phyloP scores from a whole-genome alignment of 495 filamentous ascomycete species.

The Viridothelium virens region DNA sequence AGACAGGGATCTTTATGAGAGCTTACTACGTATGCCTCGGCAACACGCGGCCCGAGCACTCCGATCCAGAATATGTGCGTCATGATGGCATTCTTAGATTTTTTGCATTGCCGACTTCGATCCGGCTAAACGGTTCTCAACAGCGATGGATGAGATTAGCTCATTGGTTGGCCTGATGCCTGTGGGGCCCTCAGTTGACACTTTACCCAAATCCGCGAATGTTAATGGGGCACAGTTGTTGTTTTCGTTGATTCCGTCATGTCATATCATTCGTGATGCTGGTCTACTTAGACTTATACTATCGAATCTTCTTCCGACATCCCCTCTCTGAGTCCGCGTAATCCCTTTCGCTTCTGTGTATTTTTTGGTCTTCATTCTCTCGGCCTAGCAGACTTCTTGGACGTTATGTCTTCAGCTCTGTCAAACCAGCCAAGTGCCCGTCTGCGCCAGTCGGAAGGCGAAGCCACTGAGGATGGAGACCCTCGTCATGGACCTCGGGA shows the following conservation, averaged over 20 bases:
- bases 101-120: neutral
- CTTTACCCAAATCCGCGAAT: constrained; percentile 8
- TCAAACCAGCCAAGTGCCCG: neutral
- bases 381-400: neutral
- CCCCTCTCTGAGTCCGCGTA: neutral
- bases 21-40: no score
- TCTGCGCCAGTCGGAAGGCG: neutral
- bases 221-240: neutral
- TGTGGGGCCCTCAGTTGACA: neutral
- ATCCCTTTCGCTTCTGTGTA: neutral
- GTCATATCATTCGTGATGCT: neutral
- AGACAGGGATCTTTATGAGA: no score
- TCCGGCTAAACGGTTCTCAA: constrained; percentile 1
- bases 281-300: neutral
- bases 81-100: neutral
- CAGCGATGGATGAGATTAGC: neutral
- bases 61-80: neutral
- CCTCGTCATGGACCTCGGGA: neutral
- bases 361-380: neutral
- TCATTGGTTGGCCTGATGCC: neutral
- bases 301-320: neutral
- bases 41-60: no score
- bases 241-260: constrained; percentile 5
- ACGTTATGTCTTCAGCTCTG: neutral
- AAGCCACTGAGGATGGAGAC: neutral